Percentiles rank a stretch among this genome's conserved stretches.
Conservation (phyloP, 2,329 filamentous ascomycete genomes). For the Stachybotrys chartarum region DNA sequence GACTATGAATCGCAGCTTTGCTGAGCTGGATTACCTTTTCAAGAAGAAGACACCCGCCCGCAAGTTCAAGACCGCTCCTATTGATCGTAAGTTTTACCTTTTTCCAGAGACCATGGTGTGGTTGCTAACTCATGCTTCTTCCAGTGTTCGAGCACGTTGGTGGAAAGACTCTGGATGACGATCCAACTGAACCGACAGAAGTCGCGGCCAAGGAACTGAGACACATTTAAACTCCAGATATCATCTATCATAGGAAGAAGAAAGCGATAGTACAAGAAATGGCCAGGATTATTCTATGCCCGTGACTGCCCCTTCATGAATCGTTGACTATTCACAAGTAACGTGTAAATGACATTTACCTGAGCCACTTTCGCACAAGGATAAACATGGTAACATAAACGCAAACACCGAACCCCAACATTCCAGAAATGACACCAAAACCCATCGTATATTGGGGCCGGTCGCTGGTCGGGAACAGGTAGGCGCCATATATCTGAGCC, state of each 20-base stretch:
- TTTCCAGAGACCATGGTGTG: not conserved
- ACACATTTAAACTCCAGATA: no score
- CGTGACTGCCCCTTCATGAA: no score
- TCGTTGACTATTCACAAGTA: no score
- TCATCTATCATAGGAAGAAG: no score
- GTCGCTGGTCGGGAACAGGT: conserved; percentile 42
- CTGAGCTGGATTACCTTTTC: conserved; percentile 42
- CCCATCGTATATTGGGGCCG: conserved; percentile 41
- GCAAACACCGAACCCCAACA: conserved; percentile 12
- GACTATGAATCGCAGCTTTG: conserved; percentile 35
- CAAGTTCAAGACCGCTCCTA: conserved; percentile 20
- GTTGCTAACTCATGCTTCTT: not conserved
- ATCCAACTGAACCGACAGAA: not conserved
- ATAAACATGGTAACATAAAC: conserved; percentile 6
- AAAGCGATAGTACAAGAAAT: no score
- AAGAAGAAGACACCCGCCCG: conserved; percentile 24
- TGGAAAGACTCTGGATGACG: conserved; percentile 9
- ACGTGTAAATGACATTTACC: not conserved
- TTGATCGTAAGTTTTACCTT: conserved; percentile 17
- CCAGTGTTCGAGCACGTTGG: conserved; percentile 19
- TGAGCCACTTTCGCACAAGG: not conserved
- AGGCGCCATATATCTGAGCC: conserved; percentile 48
- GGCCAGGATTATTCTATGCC: no score
- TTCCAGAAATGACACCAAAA: conserved; percentile 23
- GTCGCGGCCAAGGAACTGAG: no score